Conservation (phyloP, 2,329 filamentous ascomycete genomes). For the Colletotrichum sp. region DNA sequence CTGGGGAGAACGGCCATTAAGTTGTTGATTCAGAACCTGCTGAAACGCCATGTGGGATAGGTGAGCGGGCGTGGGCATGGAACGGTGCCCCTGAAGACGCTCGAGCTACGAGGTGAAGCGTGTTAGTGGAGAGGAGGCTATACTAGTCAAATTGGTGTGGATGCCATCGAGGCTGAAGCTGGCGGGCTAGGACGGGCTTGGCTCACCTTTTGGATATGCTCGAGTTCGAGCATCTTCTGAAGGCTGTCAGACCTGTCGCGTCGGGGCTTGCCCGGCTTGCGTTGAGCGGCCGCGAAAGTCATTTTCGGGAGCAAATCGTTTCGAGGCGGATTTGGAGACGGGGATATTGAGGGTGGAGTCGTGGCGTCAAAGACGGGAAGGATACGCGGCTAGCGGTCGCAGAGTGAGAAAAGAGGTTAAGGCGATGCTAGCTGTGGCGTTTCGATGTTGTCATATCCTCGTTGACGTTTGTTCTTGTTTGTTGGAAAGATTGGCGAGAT, state of each 20-base stretch:
- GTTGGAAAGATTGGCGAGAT: neutral
- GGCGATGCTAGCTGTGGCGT: neutral
- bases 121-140: constrained; percentile 14
- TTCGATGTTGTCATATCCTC: neutral
- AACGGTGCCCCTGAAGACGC: constrained; percentile 18
- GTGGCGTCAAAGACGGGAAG: constrained; percentile 4
- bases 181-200: neutral
- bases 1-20: constrained; percentile 1
- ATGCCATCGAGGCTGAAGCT: neutral
- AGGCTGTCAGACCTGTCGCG: constrained; percentile 40
- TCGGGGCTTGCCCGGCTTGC: neutral
- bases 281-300: neutral
- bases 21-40: constrained; percentile 14
- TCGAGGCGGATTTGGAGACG: neutral
- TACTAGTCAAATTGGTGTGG: constrained; percentile 8
- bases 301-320: neutral
- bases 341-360: neutral
- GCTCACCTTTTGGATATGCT: constrained; percentile 61
- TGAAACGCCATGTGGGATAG: constrained; percentile 17
- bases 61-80: constrained; percentile 5
- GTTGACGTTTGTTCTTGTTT: neutral
- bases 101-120: constrained; percentile 17
- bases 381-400: neutral
- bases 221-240: constrained; percentile 63
- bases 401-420: neutral